These are phyloP conservation scores for Wickerhamomyces rabaulensis DNA, from an alignment of 805 yeast species.

Conservation along the genomic window DNA sequence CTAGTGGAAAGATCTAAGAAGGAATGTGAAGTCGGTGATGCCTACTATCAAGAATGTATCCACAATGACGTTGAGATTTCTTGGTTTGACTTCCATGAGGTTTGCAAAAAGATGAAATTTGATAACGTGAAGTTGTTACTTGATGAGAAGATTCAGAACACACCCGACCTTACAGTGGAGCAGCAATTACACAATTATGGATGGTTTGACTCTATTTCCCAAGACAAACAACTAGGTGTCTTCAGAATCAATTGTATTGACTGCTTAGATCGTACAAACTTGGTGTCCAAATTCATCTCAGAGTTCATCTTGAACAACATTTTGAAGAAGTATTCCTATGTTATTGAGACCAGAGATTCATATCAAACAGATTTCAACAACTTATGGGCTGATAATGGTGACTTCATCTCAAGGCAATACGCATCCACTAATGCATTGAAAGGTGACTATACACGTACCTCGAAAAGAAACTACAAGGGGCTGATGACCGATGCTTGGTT, in stretches of 20 bases:
- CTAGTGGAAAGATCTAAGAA: constrained; percentile 33
- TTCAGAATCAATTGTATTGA: constrained; percentile 59
- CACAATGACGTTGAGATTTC: constrained; percentile 35
- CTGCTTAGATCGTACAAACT: constrained; percentile 60
- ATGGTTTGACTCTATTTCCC: constrained; percentile 26
- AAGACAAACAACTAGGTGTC: constrained; percentile 43
- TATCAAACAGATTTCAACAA: constrained; percentile 26
- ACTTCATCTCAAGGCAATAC: constrained; percentile 57
- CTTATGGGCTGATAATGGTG: constrained; percentile 69
- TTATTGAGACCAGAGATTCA: neutral
- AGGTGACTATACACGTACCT: constrained; percentile 42
- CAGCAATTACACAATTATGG: constrained; percentile 20
- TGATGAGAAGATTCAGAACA: constrained; percentile 17
- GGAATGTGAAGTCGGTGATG: constrained; percentile 32
- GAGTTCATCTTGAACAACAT: constrained; percentile 21
- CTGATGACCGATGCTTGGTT: constrained; percentile 37
- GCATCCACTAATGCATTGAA: constrained; percentile 53
- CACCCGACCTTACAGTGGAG: constrained; percentile 11
- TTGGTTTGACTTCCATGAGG: constrained; percentile 63
- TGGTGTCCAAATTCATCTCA: constrained; percentile 39
- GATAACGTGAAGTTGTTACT: constrained; percentile 30
- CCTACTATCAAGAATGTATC: constrained; percentile 34
- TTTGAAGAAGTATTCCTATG: constrained; percentile 16
- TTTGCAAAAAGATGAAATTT: constrained; percentile 38
- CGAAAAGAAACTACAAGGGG: constrained; percentile 36